Conservation (phyloP, 768 basidiomycete species). For the Boletus pseudo-olivaceus region DNA sequence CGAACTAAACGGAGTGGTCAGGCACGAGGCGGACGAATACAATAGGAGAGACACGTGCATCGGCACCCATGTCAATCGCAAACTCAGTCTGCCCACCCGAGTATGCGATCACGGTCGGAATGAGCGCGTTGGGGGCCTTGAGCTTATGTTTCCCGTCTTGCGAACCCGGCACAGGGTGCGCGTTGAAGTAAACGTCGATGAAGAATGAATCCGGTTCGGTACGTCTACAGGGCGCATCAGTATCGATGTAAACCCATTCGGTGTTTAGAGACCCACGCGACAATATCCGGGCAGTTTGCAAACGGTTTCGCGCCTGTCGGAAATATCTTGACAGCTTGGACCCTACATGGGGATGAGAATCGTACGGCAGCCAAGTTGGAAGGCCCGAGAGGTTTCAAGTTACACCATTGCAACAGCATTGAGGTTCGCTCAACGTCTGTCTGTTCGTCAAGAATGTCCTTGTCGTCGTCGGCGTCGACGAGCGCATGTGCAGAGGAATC, state of each 20-base stretch:
- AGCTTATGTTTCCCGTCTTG: conserved; percentile 54
- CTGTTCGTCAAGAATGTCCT: not conserved
- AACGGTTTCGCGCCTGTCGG: conserved; percentile 67
- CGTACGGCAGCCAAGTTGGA: conserved; percentile 65
- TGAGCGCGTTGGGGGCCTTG: conserved; percentile 65
- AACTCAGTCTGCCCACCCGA: conserved; percentile 67
- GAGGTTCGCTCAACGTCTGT: not conserved
- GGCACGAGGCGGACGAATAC: not conserved
- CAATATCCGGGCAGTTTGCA: conserved; percentile 50
- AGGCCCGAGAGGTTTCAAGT: conserved; percentile 53
- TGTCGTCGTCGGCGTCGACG: not conserved
- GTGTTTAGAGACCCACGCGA: conserved; percentile 47
- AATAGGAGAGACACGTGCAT: conserved; percentile 41
- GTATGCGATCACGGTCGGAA: conserved; percentile 70
- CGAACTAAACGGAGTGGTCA: conserved; percentile 42
- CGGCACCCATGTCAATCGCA: conserved; percentile 62
- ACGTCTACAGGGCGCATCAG: conserved; percentile 37
- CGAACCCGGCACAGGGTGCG: conserved; percentile 45
- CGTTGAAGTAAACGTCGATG: conserved; percentile 73
- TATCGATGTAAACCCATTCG: not conserved
- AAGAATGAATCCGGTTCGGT: conserved; percentile 75
- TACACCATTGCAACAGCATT: conserved; percentile 69
- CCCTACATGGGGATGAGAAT: conserved; percentile 63
- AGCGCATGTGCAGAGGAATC: conserved; percentile 1
- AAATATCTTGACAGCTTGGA: conserved; percentile 67